Percentiles rank a stretch among this genome's conserved stretches.
phyloP scores from a whole-genome alignment of 208 protist genomes.

The Trypanosoma brucei region DNA sequence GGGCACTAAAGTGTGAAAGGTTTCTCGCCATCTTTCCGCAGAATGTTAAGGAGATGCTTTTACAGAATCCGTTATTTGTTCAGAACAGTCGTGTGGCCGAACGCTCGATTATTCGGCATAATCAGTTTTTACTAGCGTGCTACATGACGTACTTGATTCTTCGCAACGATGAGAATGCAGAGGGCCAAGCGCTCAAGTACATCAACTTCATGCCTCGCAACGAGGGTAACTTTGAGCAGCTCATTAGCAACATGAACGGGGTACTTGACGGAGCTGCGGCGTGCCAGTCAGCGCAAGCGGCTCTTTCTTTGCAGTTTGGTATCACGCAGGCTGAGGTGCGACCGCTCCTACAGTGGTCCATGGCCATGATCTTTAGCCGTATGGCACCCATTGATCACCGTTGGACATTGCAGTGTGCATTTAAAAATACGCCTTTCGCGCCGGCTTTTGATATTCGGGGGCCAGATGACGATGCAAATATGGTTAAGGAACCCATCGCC shows the following conservation, averaged over 20 bases:
- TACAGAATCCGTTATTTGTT: slow-evolving; percentile 26
- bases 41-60: slow-evolving; percentile 30
- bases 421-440: slow-evolving; percentile 52
- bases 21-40: slow-evolving; percentile 47
- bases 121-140: slow-evolving; percentile 70
- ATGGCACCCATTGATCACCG: slow-evolving; percentile 76
- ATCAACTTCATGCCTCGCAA: slow-evolving; percentile 73
- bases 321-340: slow-evolving; percentile 67
- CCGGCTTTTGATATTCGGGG: slow-evolving; percentile 23
- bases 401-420: slow-evolving; percentile 43
- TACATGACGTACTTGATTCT: slow-evolving; percentile 76
- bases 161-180: slow-evolving; percentile 24
- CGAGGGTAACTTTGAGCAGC: slow-evolving; percentile 73
- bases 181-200: slow-evolving; percentile 47
- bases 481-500: slow-evolving; percentile 63
- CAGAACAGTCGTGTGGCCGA: slow-evolving; percentile 62
- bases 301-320: slow-evolving; percentile 43
- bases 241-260: slow-evolving; percentile 49
- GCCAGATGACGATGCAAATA: slow-evolving; percentile 16
- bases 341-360: slow-evolving; percentile 47
- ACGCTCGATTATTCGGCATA: slow-evolving; percentile 64
- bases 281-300: slow-evolving; percentile 37
- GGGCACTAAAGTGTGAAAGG: slow-evolving; percentile 31
- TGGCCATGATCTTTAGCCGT: slow-evolving; percentile 82
- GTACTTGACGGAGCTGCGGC: slow-evolving; percentile 54